Conservation (phyloP, 129 eudicot species). For the Apium graveolens region DNA sequence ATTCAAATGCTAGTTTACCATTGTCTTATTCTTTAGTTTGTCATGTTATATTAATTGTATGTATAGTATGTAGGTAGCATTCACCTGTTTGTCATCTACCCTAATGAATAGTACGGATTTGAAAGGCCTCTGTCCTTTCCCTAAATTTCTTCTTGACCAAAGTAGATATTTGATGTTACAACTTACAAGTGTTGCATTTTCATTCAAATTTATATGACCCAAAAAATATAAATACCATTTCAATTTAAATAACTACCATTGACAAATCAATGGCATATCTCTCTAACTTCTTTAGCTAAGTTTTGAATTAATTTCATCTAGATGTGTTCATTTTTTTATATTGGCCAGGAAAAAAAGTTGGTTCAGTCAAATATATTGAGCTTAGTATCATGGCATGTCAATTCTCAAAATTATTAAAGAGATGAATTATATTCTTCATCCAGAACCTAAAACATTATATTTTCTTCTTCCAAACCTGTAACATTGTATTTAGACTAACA, state of each 20-base stretch:
- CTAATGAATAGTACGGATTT: slow-evolving; percentile 3
- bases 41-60: not conserved
- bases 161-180: not conserved
- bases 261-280: not conserved
- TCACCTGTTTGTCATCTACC: slow-evolving; percentile 9
- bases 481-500: no score
- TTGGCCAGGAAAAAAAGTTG: no score
- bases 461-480: no score
- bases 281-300: not conserved
- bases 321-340: no score
- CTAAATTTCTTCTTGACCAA: not conserved
- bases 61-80: not conserved
- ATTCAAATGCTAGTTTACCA: not conserved
- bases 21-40: slow-evolving; percentile 9
- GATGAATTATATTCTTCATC: not conserved
- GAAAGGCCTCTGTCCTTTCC: not conserved
- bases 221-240: not conserved
- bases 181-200: not conserved
- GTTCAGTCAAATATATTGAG: not conserved
- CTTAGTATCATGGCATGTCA: not conserved
- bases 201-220: not conserved
- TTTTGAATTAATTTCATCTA: not conserved
- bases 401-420: not conserved
- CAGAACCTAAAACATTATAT: no score
- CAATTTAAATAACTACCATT: not conserved